Percentiles rank a stretch among this genome's conserved stretches.
Conservation (phyloP, 2,329 filamentous ascomycete genomes). For the Ascomycota sp. region DNA sequence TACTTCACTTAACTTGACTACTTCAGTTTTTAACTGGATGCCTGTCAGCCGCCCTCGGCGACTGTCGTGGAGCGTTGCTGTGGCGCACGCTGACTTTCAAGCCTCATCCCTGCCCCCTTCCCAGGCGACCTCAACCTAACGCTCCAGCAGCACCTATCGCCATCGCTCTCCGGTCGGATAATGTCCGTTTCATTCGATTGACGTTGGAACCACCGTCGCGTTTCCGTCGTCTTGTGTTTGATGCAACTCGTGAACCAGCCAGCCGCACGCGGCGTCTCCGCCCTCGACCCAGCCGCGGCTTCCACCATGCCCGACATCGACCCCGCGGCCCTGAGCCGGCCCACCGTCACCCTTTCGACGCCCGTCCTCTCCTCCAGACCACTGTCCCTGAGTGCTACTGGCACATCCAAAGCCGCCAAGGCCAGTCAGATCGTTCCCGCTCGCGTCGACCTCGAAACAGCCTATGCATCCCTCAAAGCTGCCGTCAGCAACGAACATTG, state of each 20-base stretch:
- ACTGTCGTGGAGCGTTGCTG: too few species aligned
- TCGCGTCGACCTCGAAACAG: constrained; percentile 45
- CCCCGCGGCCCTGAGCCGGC: constrained; percentile 46
- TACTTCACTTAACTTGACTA: too few species aligned
- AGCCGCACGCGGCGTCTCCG: constrained; percentile 25
- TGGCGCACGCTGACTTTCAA: too few species aligned
- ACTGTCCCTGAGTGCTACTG: constrained; percentile 29
- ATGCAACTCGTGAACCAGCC: constrained; percentile 22
- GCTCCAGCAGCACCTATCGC: too few species aligned
- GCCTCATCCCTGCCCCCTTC: too few species aligned
- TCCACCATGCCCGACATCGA: constrained; percentile 46
- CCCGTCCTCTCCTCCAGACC: constrained; percentile 37
- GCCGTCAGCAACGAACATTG: constrained; percentile 41
- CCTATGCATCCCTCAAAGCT: constrained; percentile 40
- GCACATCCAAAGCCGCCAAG: constrained; percentile 31
- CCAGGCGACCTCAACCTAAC: too few species aligned
- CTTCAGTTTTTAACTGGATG: too few species aligned
- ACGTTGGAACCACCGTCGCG: constrained; percentile 21
- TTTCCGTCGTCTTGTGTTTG: constrained; percentile 13
- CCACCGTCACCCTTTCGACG: constrained; percentile 34
- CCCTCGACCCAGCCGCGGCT: constrained; percentile 9
- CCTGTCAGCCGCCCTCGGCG: too few species aligned
- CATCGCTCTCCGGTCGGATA: constrained; percentile 20
- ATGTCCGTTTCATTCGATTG: constrained; percentile 24
- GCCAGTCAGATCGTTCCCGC: constrained; percentile 41